Evolutionary conservation across 2,329 filamentous ascomycete genomes (phyloP), one percentile per base, ranked within the genome.

Genomic region (Ceratocystis albifundus): DNA sequence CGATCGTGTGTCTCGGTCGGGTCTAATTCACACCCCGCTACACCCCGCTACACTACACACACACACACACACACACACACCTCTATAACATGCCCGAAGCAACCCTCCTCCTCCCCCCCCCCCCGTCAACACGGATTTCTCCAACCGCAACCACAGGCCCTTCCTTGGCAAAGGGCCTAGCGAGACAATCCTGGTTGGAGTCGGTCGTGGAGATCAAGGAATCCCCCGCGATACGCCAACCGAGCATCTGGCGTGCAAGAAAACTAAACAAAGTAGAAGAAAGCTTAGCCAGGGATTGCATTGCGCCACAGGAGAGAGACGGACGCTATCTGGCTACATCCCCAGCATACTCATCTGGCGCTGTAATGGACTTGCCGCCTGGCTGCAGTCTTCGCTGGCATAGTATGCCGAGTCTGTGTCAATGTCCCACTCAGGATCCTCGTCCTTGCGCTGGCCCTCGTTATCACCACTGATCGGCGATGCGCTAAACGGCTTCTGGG

Each of bases 401-500:
- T 87, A 85, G 73, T 80, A 86, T 46, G 82, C 84, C 61, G 83
- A 86, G 71, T 96, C 93, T 36, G 94, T 93, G 74, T 97, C 94
- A 70, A 99, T 97, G 73, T 99, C 94, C 86, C 94, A 97, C 68
- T 89, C 85, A 4, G 84, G 82, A 2, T 79, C 79, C 32, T 82
- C 80, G 2, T 45, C 67, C 44, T 68, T 66, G 30, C 64, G 61
- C 62, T 55, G 41, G 30, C 17, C 62, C 4, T 59, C 55, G 1
- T 65, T 59, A 2, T 83, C 83, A 79, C 87, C 74, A 12, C 76
- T 73, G 74, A 78, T 71, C 55, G 70, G 69, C 28, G 71, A 70
- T n/a, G 79, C 75, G 66, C 88, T 87, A 80, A 95, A 99, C 2
- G 85, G 89, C 76, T 96, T 97, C 76, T 99, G 94, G 65, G 88